phyloP scores from a whole-genome alignment of 805 yeast species.

The Blastobotrys mokoenaii region DNA sequence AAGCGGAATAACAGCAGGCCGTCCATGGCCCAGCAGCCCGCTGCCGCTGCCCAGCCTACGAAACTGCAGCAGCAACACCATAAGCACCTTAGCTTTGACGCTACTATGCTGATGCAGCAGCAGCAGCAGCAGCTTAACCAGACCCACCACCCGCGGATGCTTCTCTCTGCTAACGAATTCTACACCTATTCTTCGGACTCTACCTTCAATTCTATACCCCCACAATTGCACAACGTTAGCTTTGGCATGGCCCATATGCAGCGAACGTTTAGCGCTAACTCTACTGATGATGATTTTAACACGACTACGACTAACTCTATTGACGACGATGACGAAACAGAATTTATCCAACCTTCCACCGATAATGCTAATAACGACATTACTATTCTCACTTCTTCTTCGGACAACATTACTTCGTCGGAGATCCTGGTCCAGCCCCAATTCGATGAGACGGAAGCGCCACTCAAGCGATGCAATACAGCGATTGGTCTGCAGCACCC shows the following conservation, averaged over 20 bases:
- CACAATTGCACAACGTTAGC: neutral
- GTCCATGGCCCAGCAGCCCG: neutral
- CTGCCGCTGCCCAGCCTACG: neutral
- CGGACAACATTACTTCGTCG: neutral
- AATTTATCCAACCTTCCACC: slow-evolving; percentile 1
- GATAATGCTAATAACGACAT: no score
- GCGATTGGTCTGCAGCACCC: slow-evolving; percentile 22
- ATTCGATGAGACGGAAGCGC: slow-evolving; percentile 1
- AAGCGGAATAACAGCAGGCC: no score
- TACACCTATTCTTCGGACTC: no score
- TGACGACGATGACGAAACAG: slow-evolving; percentile 10
- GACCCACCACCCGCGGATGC: no score
- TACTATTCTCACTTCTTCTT: no score
- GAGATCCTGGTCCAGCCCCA: neutral
- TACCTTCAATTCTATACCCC: neutral
- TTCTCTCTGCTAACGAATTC: no score
- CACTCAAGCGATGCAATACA: slow-evolving; percentile 18
- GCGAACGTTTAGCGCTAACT: slow-evolving; percentile 5
- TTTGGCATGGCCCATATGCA: neutral
- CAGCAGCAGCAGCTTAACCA: no score
- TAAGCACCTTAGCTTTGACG: neutral
- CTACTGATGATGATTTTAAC: slow-evolving; percentile 13
- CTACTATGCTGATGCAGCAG: no score
- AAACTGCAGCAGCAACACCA: neutral
- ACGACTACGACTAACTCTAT: neutral